phyloP scores from a whole-genome alignment of 2,329 filamentous ascomycete genomes.

The Penicillium sp. region DNA sequence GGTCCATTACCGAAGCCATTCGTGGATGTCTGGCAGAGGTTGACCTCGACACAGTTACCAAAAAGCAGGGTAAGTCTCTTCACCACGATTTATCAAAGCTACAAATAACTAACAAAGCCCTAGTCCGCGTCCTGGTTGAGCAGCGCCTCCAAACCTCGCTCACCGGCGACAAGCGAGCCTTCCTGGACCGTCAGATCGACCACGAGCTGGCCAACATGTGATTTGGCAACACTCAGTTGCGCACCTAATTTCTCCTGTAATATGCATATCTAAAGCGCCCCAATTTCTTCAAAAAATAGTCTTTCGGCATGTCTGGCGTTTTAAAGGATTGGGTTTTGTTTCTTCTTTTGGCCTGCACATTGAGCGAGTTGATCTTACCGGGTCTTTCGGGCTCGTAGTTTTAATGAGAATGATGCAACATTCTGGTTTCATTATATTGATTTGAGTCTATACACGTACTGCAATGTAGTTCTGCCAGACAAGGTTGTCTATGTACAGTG shows the following conservation, averaged over 20 bases:
- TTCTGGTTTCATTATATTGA: neutral
- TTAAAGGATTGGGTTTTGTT: conserved; percentile 4
- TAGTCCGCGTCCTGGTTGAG: conserved; percentile 80
- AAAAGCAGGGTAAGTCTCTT: conserved; percentile 71
- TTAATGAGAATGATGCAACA: neutral
- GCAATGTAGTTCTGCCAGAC: no score
- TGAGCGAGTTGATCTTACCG: conserved; percentile 9
- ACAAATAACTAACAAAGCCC: conserved; percentile 2
- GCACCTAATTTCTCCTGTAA: conserved; percentile 13
- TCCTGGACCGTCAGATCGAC: conserved; percentile 92
- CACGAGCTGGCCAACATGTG: conserved; percentile 91
- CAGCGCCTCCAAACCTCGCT: conserved; percentile 89
- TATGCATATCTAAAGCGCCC: conserved; percentile 20
- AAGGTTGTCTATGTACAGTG: no score
- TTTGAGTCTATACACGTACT: no score
- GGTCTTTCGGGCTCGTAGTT: neutral
- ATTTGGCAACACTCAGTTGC: conserved; percentile 10
- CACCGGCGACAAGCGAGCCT: conserved; percentile 77
- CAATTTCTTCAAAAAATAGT: conserved; percentile 1
- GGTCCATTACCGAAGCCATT: conserved; percentile 78
- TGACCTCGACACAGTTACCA: conserved; percentile 94
- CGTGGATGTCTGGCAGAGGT: conserved; percentile 80
- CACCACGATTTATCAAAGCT: neutral
- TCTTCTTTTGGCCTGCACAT: conserved; percentile 4
- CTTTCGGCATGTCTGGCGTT: conserved; percentile 27